Evolutionary conservation across 306 rosid species (phyloP).

Genomic region (Cyamopsis tetragonoloba): DNA sequence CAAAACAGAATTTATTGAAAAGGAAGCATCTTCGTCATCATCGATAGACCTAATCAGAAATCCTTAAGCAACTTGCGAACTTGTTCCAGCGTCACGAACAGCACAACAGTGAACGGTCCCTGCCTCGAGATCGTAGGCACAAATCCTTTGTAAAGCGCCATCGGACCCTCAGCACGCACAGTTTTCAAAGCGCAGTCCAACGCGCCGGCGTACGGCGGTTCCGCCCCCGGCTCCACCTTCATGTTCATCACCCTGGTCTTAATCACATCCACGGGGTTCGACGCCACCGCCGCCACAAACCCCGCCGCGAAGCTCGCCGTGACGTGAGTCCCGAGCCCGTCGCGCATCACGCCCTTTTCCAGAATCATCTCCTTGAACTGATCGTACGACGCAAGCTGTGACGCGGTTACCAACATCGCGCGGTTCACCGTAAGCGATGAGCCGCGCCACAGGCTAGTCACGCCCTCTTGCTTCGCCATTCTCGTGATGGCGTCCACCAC

Average conservation of each 20-base stretch:
- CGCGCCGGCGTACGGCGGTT: slow-evolving; percentile 63
- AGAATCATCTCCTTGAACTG: slow-evolving; percentile 63
- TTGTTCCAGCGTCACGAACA: slow-evolving; percentile 75
- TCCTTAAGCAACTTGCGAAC: slow-evolving; percentile 71
- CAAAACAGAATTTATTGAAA: not conserved
- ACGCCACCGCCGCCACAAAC: slow-evolving; percentile 69
- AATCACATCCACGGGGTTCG: slow-evolving; percentile 74
- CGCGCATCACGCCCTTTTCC: slow-evolving; percentile 47
- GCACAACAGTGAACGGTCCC: slow-evolving; percentile 75
- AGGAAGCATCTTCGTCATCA: slow-evolving; percentile 6
- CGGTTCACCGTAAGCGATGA: slow-evolving; percentile 73
- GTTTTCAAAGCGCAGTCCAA: slow-evolving; percentile 67
- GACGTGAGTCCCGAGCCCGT: slow-evolving; percentile 81
- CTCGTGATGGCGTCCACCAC: slow-evolving; percentile 59
- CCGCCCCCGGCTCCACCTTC: slow-evolving; percentile 64
- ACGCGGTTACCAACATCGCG: slow-evolving; percentile 80
- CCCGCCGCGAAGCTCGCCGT: slow-evolving; percentile 78
- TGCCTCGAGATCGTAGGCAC: slow-evolving; percentile 77
- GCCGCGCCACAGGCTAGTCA: slow-evolving; percentile 70
- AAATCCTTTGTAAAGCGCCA: slow-evolving; percentile 71
- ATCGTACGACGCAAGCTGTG: slow-evolving; percentile 73
- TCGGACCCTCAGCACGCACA: slow-evolving; percentile 66
- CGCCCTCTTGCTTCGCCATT: slow-evolving; percentile 59
- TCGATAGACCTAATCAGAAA: slow-evolving; percentile 35
- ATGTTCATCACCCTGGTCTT: slow-evolving; percentile 82